Evolutionary conservation across 495 filamentous ascomycete genomes (phyloP).

Genomic region (Aspergillus campestris): DNA sequence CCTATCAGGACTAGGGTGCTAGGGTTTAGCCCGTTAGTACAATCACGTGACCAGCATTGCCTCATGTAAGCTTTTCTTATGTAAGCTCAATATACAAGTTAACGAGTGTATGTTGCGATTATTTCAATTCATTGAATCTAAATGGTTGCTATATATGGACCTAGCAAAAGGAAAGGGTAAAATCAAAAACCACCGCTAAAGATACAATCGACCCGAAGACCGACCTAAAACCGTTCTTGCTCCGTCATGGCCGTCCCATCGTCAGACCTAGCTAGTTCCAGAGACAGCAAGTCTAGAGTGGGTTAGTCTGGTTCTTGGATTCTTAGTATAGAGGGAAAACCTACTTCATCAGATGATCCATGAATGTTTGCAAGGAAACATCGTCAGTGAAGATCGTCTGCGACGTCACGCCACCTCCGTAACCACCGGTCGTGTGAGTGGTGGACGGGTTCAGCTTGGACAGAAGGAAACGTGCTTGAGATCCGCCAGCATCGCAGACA

Average conservation of each 20-base stretch:
- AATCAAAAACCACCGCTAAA: conserved; percentile 38
- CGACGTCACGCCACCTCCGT: conserved; percentile 83
- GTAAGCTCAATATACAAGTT: neutral
- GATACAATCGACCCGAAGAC: conserved; percentile 38
- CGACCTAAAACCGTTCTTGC: conserved; percentile 29
- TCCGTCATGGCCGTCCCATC: conserved; percentile 24
- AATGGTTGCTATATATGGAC: conserved; percentile 26
- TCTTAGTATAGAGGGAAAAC: conserved; percentile 20
- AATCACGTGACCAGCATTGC: conserved; percentile 21
- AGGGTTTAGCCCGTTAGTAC: conserved; percentile 18
- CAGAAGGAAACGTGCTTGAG: conserved; percentile 93
- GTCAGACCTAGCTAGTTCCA: conserved; percentile 47
- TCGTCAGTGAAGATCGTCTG: conserved; percentile 99
- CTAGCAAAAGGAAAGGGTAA: conserved; percentile 18
- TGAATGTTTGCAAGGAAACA: conserved; percentile 96
- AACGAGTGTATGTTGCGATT: conserved; percentile 1
- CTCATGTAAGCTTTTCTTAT: too few relatives aligned
- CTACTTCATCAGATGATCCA: conserved; percentile 99
- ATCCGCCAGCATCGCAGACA: conserved; percentile 95
- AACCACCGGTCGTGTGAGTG: conserved; percentile 89
- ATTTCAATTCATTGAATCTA: conserved; percentile 29
- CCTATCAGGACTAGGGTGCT: conserved; percentile 7
- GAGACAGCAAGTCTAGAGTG: conserved; percentile 50
- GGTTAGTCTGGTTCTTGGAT: conserved; percentile 20
- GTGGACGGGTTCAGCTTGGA: conserved; percentile 98